phyloP scores from a whole-genome alignment of 2,329 filamentous ascomycete species.

The Calonectria leucothoes region DNA sequence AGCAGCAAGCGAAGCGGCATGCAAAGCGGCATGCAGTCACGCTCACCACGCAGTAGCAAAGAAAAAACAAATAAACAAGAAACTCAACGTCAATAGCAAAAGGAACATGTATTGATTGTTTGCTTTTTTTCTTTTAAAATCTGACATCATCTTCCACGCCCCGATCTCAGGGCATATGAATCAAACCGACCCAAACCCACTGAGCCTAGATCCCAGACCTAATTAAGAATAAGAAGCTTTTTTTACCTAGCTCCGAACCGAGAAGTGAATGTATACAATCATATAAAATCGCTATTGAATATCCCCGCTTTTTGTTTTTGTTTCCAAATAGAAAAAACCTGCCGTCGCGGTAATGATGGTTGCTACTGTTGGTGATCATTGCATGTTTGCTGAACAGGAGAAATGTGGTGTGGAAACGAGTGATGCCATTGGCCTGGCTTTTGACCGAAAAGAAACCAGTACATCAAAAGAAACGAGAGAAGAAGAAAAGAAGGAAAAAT shows the following conservation, averaged over 20 bases:
- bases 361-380: neutral
- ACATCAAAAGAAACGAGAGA: neutral
- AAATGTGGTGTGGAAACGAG: neutral
- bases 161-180: slow-evolving; percentile 3
- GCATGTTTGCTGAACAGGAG: neutral
- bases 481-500: neutral
- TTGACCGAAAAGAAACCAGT: neutral
- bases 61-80: neutral
- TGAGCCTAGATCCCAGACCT: neutral
- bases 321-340: neutral
- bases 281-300: neutral
- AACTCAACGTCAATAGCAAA: neutral
- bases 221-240: neutral
- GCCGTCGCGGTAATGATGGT: neutral
- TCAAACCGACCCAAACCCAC: neutral
- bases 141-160: neutral
- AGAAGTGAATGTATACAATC: slow-evolving; percentile 10
- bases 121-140: neutral
- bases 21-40: neutral
- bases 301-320: neutral
- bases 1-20: neutral
- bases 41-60: neutral
- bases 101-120: neutral
- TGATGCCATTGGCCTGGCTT: neutral
- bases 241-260: neutral